Evolutionary conservation across 345 rosid species (phyloP).

Genomic region (Cardamine occulta): DNA sequence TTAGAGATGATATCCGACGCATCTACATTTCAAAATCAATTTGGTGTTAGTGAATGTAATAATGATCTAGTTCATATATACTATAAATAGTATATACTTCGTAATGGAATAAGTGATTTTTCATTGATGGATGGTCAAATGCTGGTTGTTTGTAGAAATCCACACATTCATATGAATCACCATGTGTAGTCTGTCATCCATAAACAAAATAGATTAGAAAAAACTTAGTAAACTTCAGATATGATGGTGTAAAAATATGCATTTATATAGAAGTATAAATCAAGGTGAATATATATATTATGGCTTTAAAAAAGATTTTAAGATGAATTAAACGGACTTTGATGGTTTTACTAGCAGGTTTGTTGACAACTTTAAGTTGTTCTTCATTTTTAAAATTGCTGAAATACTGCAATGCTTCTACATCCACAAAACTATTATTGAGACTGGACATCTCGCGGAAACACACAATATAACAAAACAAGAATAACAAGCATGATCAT

Average conservation of each 20-base stretch:
- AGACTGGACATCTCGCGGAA: not conserved
- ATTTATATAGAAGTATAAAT: not conserved
- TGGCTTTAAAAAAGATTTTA: not conserved
- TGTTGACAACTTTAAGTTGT: not conserved
- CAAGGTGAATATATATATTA: not conserved
- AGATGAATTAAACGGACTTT: not conserved
- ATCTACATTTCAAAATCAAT: not conserved
- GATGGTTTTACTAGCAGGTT: not conserved
- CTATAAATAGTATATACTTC: not conserved
- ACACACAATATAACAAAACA: not conserved
- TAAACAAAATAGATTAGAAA: not conserved
- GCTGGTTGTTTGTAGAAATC: constrained; percentile 11
- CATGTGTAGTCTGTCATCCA: not conserved
- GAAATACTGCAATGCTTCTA: not conserved
- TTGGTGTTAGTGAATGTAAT: not conserved
- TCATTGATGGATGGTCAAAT: not conserved
- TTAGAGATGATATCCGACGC: not conserved
- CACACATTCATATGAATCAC: not conserved
- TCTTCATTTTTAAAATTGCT: not conserved
- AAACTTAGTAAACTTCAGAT: not conserved
- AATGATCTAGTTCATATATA: not conserved
- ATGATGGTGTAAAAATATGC: not conserved
- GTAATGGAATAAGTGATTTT: not conserved
- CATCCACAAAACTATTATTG: not conserved
- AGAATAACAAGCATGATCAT: not conserved